These are phyloP conservation scores for Stellera chamaejasme DNA, from an alignment of 345 rosid genomes.

Conservation along the genomic window DNA sequence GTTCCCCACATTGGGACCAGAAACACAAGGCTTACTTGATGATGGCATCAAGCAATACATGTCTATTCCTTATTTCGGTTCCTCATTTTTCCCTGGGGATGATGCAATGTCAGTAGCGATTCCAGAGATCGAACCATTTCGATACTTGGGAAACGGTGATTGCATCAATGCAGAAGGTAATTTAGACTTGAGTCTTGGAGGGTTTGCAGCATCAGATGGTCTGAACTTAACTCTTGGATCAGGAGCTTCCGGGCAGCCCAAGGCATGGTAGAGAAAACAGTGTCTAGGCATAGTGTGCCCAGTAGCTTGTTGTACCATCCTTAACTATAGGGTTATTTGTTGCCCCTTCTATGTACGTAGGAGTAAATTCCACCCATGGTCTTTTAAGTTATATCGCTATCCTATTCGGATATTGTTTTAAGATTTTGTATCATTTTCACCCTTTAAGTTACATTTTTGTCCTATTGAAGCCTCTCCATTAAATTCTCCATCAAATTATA, in stretches of 20 bases:
- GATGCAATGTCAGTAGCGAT: neutral
- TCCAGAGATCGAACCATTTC: slow-evolving; percentile 1
- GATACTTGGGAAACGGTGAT: slow-evolving; percentile 8
- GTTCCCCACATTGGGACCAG: slow-evolving; percentile 7
- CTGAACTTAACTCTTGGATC: neutral
- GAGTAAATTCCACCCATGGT: no score
- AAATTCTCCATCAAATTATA: no score
- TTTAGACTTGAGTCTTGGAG: slow-evolving; percentile 8
- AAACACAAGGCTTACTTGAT: slow-evolving; percentile 1
- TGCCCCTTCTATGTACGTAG: no score
- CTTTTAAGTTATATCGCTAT: no score
- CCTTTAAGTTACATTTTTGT: no score
- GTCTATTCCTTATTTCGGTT: slow-evolving; percentile 6
- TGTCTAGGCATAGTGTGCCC: no score
- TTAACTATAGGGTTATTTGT: no score
- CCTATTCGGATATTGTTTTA: no score
- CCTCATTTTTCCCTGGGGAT: slow-evolving; percentile 6
- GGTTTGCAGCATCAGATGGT: neutral
- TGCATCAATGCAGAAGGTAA: neutral
- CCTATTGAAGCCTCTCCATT: no score
- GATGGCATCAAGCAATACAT: slow-evolving; percentile 7
- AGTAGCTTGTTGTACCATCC: no score
- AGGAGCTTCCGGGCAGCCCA: neutral
- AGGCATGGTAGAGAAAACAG: no score
- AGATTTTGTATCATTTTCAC: no score